phyloP scores from a whole-genome alignment of 371 early-diverging fungal species.

The Mucor plumbeus region DNA sequence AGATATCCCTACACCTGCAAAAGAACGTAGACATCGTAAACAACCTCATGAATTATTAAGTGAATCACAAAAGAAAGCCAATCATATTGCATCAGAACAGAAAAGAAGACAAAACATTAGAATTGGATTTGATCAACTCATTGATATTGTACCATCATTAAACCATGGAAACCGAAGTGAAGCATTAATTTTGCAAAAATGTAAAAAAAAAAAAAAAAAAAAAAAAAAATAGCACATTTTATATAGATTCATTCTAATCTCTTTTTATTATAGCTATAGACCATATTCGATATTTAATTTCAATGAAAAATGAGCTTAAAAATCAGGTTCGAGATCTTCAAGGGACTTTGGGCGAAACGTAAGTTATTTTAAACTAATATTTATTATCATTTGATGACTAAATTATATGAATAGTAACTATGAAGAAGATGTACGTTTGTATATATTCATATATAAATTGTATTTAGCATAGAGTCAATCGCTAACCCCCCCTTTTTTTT shows the following conservation, averaged over 20 bases:
- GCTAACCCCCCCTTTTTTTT: too few species aligned
- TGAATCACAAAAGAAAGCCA: conserved; percentile 86
- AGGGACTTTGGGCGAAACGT: conserved; percentile 27
- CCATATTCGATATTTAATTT: conserved; percentile 24
- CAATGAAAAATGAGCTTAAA: conserved; percentile 25
- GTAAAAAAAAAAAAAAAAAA: conserved; percentile 16
- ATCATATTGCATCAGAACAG: conserved; percentile 92
- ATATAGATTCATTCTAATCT: background rate
- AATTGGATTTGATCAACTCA: conserved; percentile 78
- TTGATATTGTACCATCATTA: conserved; percentile 77
- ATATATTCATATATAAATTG: too few species aligned
- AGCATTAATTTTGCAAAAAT: conserved; percentile 43
- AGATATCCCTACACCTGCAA: background rate
- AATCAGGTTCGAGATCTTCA: conserved; percentile 28
- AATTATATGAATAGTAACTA: conserved; percentile 25
- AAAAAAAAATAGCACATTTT: background rate
- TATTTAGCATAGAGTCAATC: too few species aligned
- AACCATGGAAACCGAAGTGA: conserved; percentile 60
- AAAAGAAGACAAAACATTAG: conserved; percentile 85
- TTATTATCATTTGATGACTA: conserved; percentile 30
- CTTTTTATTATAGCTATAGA: conserved; percentile 23
- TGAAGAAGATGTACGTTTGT: conserved; percentile 40
- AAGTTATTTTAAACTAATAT: conserved; percentile 1
- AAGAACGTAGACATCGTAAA: conserved; percentile 31
- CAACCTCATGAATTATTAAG: conserved; percentile 72